Percentiles rank a stretch among this genome's conserved stretches.
phyloP scores from a whole-genome alignment of 2,329 filamentous ascomycete genomes.

The Ophidiomyces ophidiicola region DNA sequence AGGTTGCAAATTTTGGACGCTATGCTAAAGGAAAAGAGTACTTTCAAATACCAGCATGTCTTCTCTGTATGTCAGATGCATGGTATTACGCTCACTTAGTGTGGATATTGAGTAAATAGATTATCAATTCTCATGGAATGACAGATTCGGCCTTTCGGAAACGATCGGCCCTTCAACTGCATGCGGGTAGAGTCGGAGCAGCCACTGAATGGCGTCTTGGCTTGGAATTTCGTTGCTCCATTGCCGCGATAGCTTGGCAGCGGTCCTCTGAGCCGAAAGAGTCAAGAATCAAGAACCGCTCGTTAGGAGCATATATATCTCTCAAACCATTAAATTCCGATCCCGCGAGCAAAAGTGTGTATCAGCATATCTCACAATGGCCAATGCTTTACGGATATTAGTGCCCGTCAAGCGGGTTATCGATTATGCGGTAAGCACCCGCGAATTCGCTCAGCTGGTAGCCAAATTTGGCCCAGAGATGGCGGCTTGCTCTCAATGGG shows the following conservation, averaged over 20 bases:
- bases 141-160: conserved; percentile 12
- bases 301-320: background rate
- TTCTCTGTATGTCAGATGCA: too few species aligned
- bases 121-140: too few species aligned
- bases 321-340: background rate
- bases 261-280: conserved; percentile 1
- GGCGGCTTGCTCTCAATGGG: too few species aligned
- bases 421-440: conserved; percentile 64
- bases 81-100: too few species aligned
- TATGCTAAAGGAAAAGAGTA: too few species aligned
- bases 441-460: too few species aligned
- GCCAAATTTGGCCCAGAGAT: too few species aligned
- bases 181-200: conserved; percentile 13
- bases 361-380: conserved; percentile 26
- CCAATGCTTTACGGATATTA: conserved; percentile 53
- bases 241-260: conserved; percentile 4
- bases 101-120: too few species aligned
- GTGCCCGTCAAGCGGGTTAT: conserved; percentile 76
- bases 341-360: background rate
- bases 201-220: background rate
- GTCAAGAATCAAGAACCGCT: background rate
- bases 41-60: background rate
- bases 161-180: conserved; percentile 10
- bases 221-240: conserved; percentile 8
- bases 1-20: background rate